phyloP scores from a whole-genome alignment of 352 stramenopile genomes.

The Phytophthora pinifolia region DNA sequence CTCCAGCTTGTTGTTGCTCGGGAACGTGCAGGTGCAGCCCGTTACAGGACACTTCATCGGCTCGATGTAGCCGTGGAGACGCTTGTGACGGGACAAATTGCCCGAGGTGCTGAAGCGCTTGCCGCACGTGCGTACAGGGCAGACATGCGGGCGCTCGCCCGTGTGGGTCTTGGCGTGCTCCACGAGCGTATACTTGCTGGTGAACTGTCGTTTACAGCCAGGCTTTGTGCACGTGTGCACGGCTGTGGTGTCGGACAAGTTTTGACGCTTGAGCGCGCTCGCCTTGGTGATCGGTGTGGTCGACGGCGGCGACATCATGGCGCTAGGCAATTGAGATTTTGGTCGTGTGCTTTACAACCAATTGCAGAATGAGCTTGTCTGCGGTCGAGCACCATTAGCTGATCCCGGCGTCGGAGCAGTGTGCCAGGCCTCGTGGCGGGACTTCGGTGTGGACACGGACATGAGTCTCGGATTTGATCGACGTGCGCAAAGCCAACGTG shows the following conservation, averaged over 20 bases:
- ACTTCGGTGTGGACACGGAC: slow-evolving; percentile 16
- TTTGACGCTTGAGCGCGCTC: slow-evolving; percentile 23
- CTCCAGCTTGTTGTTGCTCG: slow-evolving; percentile 25
- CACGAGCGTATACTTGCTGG: slow-evolving; percentile 32
- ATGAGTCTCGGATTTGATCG: slow-evolving; percentile 21
- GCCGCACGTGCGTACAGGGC: slow-evolving; percentile 27
- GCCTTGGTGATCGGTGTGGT: slow-evolving; percentile 17
- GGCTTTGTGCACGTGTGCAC: slow-evolving; percentile 25
- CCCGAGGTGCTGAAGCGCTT: slow-evolving; percentile 45
- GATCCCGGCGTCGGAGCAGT: slow-evolving; percentile 15
- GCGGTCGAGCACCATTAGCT: slow-evolving; percentile 2
- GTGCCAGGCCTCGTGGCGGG: slow-evolving; percentile 12
- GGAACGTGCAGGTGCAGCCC: slow-evolving; percentile 18
- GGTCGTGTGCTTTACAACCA: slow-evolving; percentile 9
- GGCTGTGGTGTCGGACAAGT: slow-evolving; percentile 9
- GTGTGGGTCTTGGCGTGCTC: slow-evolving; percentile 40
- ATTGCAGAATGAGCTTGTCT: slow-evolving; percentile 27
- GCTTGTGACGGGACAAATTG: slow-evolving; percentile 41
- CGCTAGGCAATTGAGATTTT: neutral
- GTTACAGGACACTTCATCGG: slow-evolving; percentile 12
- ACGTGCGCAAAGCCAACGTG: slow-evolving; percentile 14
- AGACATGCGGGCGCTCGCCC: slow-evolving; percentile 33
- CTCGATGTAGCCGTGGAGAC: slow-evolving; percentile 32
- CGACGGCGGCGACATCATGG: slow-evolving; percentile 8
- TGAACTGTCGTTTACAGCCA: slow-evolving; percentile 20